Evolutionary conservation across 164 flowering plant species (phyloP), one percentile per base, ranked within the genome.

Genomic region (Cinnamomum chago): DNA sequence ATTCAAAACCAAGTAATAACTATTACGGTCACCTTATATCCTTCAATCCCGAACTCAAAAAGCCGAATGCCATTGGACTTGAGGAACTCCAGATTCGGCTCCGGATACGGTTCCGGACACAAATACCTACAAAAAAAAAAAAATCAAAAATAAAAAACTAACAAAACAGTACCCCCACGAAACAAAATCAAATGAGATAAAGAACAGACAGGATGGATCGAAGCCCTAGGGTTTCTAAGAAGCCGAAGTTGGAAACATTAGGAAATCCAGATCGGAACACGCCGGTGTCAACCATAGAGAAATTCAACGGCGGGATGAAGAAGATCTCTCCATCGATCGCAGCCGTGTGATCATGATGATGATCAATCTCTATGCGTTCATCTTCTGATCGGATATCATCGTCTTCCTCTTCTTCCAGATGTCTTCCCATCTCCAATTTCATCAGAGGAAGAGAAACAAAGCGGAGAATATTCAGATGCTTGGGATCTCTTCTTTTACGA

Each of bases 41-140:
- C 88, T 62, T 92, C 97, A n/a, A 95, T 89, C 60, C 93, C 98
- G 71, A 90, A 89, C 80, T 92, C 94, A 71, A 85, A 90, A 33
- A 92, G 88, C 76, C 66, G 83, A 78, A 95, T 92, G 73, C 93
- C 87, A 72, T 89, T 88, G 28, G 87, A 72, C 83, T 86, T 85
- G 0, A 92, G 86, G 74, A 95, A 92, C 88, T 86, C 94, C 47
- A 67, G 62, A 67, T 91, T 92, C 40, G 85, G 74, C 67, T 91
- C 95, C 9, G 98, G 97, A 79, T 95, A 95, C 33, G 93, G 89
- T 83, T 95, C 97, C 7, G 97, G 98, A 72, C 98, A 92, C 67
- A 94, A 80, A 77, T 79, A 90, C 80, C 98, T 92, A 58, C 76
- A 62, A 68, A 68, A 67, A 28, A 40, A 50, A 50, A 50, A 58